phyloP scores from a whole-genome alignment of 2,329 filamentous ascomycete genomes.

The Cercospora janseana region DNA sequence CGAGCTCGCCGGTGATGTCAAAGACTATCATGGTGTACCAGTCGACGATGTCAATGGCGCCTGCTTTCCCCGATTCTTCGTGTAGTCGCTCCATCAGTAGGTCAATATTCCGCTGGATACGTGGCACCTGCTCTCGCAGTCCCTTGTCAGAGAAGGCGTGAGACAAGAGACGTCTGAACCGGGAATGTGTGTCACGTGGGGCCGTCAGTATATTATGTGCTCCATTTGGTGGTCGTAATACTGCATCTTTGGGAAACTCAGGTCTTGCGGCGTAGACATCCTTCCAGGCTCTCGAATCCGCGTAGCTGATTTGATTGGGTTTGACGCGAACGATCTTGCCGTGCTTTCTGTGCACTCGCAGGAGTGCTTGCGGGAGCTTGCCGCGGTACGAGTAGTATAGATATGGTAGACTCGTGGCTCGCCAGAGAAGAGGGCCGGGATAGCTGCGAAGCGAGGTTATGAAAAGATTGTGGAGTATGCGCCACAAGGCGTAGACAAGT shows the following conservation, averaged over 20 bases:
- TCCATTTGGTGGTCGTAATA: constrained; percentile 38
- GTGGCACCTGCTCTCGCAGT: constrained; percentile 39
- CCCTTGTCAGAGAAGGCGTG: constrained; percentile 33
- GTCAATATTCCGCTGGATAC: constrained; percentile 42
- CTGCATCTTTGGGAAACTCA: constrained; percentile 26
- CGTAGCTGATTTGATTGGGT: constrained; percentile 50
- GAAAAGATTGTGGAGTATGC: constrained; percentile 42
- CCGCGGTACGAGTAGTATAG: constrained; percentile 17
- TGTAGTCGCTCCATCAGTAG: constrained; percentile 36
- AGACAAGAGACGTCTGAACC: constrained; percentile 20
- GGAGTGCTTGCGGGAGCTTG: constrained; percentile 9
- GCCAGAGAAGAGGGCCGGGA: constrained; percentile 39
- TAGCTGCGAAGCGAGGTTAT: constrained; percentile 44
- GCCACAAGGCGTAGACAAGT: not conserved
- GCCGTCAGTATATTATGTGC: constrained; percentile 17
- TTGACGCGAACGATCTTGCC: constrained; percentile 48
- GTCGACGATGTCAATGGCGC: constrained; percentile 29
- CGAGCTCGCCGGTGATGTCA: constrained; percentile 33
- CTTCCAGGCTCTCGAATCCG: constrained; percentile 42
- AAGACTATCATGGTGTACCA: constrained; percentile 31
- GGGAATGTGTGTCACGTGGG: constrained; percentile 15
- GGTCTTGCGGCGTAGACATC: constrained; percentile 40
- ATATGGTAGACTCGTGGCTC: constrained; percentile 9
- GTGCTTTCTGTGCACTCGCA: constrained; percentile 38
- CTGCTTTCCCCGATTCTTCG: constrained; percentile 16